phyloP scores from a whole-genome alignment of 208 protist genomes.

The Tritrichomonas foetus region DNA sequence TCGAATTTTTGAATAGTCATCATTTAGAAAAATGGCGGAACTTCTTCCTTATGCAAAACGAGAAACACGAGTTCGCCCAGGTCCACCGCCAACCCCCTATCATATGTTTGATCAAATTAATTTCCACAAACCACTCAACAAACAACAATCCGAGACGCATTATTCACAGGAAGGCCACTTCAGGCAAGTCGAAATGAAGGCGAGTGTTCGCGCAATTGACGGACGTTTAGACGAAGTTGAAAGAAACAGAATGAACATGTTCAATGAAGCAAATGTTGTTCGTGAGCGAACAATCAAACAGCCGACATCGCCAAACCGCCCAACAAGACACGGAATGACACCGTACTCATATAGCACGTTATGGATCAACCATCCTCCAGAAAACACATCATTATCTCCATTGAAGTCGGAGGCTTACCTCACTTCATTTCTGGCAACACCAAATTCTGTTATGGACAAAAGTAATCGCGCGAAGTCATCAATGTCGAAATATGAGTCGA shows the following conservation, averaged over 20 bases:
- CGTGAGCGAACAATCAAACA: background rate
- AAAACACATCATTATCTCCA: background rate
- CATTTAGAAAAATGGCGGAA: no score
- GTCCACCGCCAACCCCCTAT: background rate
- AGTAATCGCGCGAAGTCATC: background rate
- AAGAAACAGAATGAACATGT: background rate
- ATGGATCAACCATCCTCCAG: background rate
- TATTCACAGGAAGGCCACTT: background rate
- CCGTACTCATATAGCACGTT: background rate
- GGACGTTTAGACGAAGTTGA: background rate
- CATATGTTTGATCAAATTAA: background rate
- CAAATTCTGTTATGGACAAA: background rate
- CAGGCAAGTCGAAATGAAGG: background rate
- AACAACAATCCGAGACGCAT: background rate
- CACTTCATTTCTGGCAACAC: background rate
- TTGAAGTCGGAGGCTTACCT: background rate
- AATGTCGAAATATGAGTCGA: background rate
- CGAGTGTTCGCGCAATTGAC: background rate
- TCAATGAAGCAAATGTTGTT: background rate
- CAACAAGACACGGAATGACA: background rate
- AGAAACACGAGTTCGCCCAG: background rate
- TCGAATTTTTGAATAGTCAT: no score
- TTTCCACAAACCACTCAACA: background rate
- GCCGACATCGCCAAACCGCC: background rate
- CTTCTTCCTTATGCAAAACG: background rate